Evolutionary conservation across 2,329 filamentous ascomycete species (phyloP).

Genomic region (Bipolaris zeicola): DNA sequence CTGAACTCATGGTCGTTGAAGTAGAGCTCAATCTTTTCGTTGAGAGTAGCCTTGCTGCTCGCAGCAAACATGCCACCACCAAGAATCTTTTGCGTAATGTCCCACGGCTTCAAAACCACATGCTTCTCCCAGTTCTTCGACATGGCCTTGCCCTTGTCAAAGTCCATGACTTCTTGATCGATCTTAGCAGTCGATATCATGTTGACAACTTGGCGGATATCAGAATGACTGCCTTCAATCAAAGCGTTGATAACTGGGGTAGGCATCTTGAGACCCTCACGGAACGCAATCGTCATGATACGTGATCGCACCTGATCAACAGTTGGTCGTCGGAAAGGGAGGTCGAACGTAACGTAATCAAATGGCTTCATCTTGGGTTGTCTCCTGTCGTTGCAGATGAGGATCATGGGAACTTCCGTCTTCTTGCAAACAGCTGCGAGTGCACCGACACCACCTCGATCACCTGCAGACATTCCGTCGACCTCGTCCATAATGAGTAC

Average conservation of each 20-base stretch:
- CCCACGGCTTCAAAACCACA: slow-evolving; percentile 95
- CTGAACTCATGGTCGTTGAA: slow-evolving; percentile 99
- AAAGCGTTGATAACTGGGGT: slow-evolving; percentile 84
- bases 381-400: slow-evolving; percentile 95
- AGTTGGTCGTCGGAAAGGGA: slow-evolving; percentile 87
- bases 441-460: slow-evolving; percentile 92
- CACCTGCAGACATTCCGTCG: slow-evolving; percentile 97
- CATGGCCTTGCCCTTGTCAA: slow-evolving; percentile 88
- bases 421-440: slow-evolving; percentile 94
- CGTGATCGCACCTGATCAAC: slow-evolving; percentile 89
- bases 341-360: slow-evolving; percentile 80
- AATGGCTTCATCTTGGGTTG: slow-evolving; percentile 99
- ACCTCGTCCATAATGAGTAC: slow-evolving; percentile 99
- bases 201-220: slow-evolving; percentile 98
- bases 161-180: slow-evolving; percentile 79
- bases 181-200: slow-evolving; percentile 96
- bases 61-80: slow-evolving; percentile 83
- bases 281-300: slow-evolving; percentile 92
- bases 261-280: slow-evolving; percentile 87
- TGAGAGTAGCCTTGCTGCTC: slow-evolving; percentile 82
- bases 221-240: slow-evolving; percentile 92
- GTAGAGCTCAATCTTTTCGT: slow-evolving; percentile 98
- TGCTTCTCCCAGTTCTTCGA: slow-evolving; percentile 99
- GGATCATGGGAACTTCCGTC: slow-evolving; percentile 89
- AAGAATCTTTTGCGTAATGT: slow-evolving; percentile 93